A percentile compares a stretch with the other conserved stretches of the same genome.
Evolutionary conservation across 805 yeast species (phyloP).

Genomic region (Spathaspora sp.): DNA sequence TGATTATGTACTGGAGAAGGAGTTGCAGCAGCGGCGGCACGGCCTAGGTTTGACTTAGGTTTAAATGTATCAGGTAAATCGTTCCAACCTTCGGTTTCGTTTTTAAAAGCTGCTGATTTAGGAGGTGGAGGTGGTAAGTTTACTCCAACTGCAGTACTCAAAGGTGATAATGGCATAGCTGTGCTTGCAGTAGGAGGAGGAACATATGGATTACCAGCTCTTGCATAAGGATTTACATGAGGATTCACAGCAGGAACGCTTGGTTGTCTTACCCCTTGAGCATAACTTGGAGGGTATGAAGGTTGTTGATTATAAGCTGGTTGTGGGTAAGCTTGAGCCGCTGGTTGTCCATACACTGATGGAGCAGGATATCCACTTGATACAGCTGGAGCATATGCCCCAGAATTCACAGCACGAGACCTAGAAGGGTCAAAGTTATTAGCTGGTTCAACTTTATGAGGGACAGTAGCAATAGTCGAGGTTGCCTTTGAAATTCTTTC

Average conservation of each 20-base stretch:
- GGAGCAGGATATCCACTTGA: conserved; percentile 8
- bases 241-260: conserved; percentile 12
- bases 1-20: conserved; percentile 19
- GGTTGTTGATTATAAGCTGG: conserved; percentile 12
- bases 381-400: conserved; percentile 6
- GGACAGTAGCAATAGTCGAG: neutral
- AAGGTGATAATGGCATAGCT: conserved; percentile 12
- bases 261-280: neutral
- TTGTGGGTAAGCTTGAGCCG: conserved; percentile 3
- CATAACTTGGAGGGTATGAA: conserved; percentile 15
- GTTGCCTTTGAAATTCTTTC: conserved; percentile 71
- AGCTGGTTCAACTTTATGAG: neutral
- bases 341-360: conserved; percentile 5
- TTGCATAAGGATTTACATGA: conserved; percentile 12
- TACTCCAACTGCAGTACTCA: neutral
- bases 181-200: neutral
- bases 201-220: conserved; percentile 16
- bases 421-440: neutral
- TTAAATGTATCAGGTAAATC: conserved; percentile 59
- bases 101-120: conserved; percentile 17
- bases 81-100: conserved; percentile 67
- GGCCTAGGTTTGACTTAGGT: conserved; percentile 34
- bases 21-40: conserved; percentile 36
- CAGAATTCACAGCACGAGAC: neutral
- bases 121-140: conserved; percentile 18